A percentile compares a stretch with the other conserved stretches of the same genome.
phyloP scores from a whole-genome alignment of 345 rosid genomes.

The Corchorus capsularis region DNA sequence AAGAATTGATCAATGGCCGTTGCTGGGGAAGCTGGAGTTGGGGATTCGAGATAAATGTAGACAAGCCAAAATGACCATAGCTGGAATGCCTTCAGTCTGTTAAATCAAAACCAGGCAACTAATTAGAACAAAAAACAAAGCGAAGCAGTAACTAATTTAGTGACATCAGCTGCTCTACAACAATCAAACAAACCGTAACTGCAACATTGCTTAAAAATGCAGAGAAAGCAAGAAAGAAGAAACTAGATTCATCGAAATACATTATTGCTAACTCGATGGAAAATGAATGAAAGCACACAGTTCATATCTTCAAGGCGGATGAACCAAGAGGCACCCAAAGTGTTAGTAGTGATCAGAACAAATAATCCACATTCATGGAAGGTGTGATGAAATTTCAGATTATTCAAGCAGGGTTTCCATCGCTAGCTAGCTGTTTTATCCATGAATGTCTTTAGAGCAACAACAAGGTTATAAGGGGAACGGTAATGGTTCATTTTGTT shows the following conservation, averaged over 20 bases:
- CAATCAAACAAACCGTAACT: not conserved
- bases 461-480: no score
- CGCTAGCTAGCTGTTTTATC: not conserved
- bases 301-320: no score
- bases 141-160: not conserved
- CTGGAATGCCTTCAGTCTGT: not conserved
- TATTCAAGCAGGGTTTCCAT: not conserved
- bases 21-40: not conserved
- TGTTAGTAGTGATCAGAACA: not conserved
- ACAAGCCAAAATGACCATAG: not conserved
- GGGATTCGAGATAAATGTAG: not conserved
- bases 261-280: no score
- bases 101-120: no score
- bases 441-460: no score
- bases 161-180: not conserved
- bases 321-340: no score
- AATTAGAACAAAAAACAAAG: no score
- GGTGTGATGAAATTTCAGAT: no score
- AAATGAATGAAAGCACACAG: not conserved
- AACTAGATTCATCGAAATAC: no score
- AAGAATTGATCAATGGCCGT: not conserved
- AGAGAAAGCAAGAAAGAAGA: not conserved
- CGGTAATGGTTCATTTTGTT: no score
- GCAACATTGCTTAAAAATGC: not conserved
- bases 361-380: not conserved